Evolutionary conservation across 306 rosid genomes (phyloP).

Genomic region (Purshia tridentata): DNA sequence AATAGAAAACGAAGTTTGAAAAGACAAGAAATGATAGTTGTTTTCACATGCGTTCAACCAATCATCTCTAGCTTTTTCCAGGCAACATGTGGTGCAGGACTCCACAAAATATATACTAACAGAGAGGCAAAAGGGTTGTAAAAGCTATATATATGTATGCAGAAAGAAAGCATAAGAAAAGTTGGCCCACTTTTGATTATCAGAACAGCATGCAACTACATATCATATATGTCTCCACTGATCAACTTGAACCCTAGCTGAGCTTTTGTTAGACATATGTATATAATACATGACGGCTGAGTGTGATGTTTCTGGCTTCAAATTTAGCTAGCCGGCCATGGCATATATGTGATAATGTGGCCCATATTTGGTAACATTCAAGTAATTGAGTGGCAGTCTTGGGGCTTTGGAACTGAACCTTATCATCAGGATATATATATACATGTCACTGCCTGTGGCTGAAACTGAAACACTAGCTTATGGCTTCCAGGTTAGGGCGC

Average conservation of each 20-base stretch:
- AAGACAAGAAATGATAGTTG: slow-evolving; percentile 1
- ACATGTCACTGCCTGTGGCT: not conserved
- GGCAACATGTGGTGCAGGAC: slow-evolving; percentile 15
- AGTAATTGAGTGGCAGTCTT: slow-evolving; percentile 18
- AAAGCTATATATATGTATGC: not conserved
- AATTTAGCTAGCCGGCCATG: not conserved
- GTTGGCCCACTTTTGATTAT: slow-evolving; percentile 4
- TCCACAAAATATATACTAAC: not conserved
- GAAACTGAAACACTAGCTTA: not conserved
- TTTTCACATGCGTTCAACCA: slow-evolving; percentile 22
- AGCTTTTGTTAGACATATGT: not conserved
- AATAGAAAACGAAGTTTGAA: too few species aligned
- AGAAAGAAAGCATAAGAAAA: not conserved
- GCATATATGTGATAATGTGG: not conserved
- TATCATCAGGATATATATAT: not conserved
- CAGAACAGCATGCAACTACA: not conserved
- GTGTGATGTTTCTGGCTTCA: slow-evolving; percentile 7
- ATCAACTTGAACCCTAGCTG: not conserved
- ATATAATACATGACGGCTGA: not conserved
- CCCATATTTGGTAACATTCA: not conserved
- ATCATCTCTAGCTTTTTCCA: slow-evolving; percentile 1
- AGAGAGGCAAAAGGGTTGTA: not conserved
- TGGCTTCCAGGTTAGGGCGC: not conserved
- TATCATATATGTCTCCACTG: not conserved
- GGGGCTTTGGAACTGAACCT: slow-evolving; percentile 13